These are phyloP conservation scores for Hsuehochloa calcarea DNA, from an alignment of 176 grass and related monocot genomes.

Conservation along the genomic window DNA sequence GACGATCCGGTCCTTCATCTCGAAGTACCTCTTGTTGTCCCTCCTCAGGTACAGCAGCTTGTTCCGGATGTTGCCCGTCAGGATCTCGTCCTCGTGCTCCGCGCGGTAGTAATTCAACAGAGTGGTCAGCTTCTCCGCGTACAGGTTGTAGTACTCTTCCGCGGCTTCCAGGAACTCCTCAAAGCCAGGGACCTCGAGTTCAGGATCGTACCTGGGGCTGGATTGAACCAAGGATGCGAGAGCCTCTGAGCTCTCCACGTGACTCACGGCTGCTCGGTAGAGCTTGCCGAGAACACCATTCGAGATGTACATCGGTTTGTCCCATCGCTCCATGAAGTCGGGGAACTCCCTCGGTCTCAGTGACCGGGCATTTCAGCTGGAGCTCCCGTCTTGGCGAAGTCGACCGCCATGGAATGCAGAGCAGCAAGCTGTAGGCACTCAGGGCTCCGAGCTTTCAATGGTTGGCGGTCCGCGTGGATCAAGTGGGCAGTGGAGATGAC, in stretches of 20 bases:
- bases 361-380: conserved; percentile 66
- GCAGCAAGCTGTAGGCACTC: conserved; percentile 77
- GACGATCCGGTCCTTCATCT: conserved; percentile 93
- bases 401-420: conserved; percentile 89
- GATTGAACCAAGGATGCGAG: background rate
- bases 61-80: conserved; percentile 85
- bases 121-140: conserved; percentile 62
- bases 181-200: conserved; percentile 66
- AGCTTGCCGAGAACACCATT: conserved; percentile 68
- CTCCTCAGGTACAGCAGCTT: conserved; percentile 62
- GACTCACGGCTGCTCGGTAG: conserved; percentile 40
- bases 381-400: conserved; percentile 86
- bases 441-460: conserved; percentile 62
- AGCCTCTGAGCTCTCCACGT: conserved; percentile 23
- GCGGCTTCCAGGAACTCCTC: conserved; percentile 53
- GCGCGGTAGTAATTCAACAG: conserved; percentile 75
- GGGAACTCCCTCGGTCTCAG: conserved; percentile 73
- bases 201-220: conserved; percentile 42
- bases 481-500: conserved; percentile 77
- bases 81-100: conserved; percentile 80
- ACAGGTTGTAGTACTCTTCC: conserved; percentile 53
- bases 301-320: conserved; percentile 62
- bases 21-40: conserved; percentile 78
- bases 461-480: conserved; percentile 67
- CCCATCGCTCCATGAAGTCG: conserved; percentile 88